Conservation (phyloP, 805 yeast genomes). For the Millerozyma miso region DNA sequence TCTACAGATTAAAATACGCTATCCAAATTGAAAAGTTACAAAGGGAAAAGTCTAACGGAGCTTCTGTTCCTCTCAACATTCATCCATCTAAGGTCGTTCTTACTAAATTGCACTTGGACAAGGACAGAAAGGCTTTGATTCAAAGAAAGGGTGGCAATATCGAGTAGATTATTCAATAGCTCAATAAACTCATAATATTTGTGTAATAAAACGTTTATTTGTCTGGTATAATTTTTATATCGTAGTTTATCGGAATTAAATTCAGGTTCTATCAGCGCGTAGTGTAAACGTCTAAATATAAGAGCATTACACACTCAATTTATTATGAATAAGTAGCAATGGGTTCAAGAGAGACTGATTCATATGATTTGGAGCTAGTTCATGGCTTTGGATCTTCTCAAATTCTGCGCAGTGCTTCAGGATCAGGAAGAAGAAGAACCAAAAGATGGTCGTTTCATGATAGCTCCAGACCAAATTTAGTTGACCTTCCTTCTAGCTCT, state of each 20-base stretch:
- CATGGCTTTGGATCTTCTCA: slow-evolving; percentile 38
- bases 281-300: too few relatives aligned
- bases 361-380: slow-evolving; percentile 25
- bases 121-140: slow-evolving; percentile 97
- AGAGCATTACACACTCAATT: too few relatives aligned
- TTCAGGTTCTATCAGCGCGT: too few relatives aligned
- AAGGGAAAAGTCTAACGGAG: slow-evolving; percentile 97
- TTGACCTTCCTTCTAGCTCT: slow-evolving; percentile 24
- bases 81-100: slow-evolving; percentile 99
- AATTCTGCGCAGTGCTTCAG: slow-evolving; percentile 21
- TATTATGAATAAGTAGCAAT: too few relatives aligned
- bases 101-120: slow-evolving; percentile 97
- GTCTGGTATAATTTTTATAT: slow-evolving; percentile 9
- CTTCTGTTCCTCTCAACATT: slow-evolving; percentile 92
- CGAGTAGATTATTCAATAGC: slow-evolving; percentile 53
- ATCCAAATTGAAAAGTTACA: slow-evolving; percentile 96
- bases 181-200: slow-evolving; percentile 9
- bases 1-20: slow-evolving; percentile 97
- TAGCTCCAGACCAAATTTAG: slow-evolving; percentile 33
- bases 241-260: neutral
- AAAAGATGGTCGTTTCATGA: slow-evolving; percentile 43
- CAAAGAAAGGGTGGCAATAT: slow-evolving; percentile 96
- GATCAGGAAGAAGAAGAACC: slow-evolving; percentile 30
- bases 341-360: slow-evolving; percentile 11
- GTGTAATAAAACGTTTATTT: slow-evolving; percentile 5